Evolutionary conservation across 2,329 filamentous ascomycete species (phyloP), one percentile per base, ranked within the genome.

Genomic region (Pochonia chlamydosporia): DNA sequence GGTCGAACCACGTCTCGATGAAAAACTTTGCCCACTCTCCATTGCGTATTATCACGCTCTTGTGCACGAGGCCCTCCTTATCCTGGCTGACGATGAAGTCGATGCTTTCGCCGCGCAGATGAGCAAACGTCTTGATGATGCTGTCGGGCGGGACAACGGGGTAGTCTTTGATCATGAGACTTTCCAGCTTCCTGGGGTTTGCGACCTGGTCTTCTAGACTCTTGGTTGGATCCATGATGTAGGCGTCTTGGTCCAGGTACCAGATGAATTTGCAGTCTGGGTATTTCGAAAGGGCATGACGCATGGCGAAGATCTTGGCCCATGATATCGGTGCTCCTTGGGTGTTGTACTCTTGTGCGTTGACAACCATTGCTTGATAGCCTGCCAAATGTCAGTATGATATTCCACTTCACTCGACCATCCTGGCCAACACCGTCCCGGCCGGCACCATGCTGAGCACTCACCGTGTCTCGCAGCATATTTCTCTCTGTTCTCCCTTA

Each of bases 1-100:
- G 93, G 63, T 97, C 90, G 61, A 93, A 95, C 93, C 93, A 99
- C 1, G 88, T 86, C 63, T 99, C 93, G 16, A 97, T 68, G 61
- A 99, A 89, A 72, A 87, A 99, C 61, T 86, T 87, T 39, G 88
- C 87, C 89, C 92, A 99, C 47, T 93, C 89, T 20, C 91, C 89
- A 51, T 86, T 88, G 52, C 82, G 78, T 11, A 99, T 63, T 13
- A 97, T 72, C 52, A 96, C 85, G 66, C 89, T 96, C 10, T 81
- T 82, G 14, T 83, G 78, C 23, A 82, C 81, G 45, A 99, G 63
- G 5, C 92, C 91, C 30, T 87, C 84, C 41, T 78, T 79, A 62
- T 99, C 93, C 67, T 96, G 90, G 6, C 87, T 86, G 31, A 96
- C 65, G 33, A 96, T 78, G 13, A 97, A 74, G 54, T 95, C 87